Percentiles rank a stretch among this genome's conserved stretches.
Evolutionary conservation across 2,329 filamentous ascomycete genomes (phyloP).

Genomic region (Talaromyces sp.): DNA sequence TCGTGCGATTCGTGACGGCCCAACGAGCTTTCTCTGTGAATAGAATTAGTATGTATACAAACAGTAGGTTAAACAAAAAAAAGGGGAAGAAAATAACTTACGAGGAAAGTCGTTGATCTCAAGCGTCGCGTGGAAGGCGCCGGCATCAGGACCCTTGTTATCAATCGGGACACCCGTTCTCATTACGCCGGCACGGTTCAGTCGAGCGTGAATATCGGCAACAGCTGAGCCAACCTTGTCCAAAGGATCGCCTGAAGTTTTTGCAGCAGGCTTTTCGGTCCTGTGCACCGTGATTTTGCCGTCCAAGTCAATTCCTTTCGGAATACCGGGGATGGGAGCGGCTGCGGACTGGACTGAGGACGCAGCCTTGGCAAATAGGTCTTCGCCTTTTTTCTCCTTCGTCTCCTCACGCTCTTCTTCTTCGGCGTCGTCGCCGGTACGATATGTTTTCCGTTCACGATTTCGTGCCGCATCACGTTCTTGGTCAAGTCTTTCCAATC

Average conservation of each 20-base stretch:
- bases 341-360: slow-evolving; percentile 59
- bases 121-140: slow-evolving; percentile 90
- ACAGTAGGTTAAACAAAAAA: not conserved
- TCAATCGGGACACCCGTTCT: slow-evolving; percentile 91
- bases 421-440: slow-evolving; percentile 79
- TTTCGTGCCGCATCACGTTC: slow-evolving; percentile 82
- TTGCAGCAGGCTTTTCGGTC: slow-evolving; percentile 52
- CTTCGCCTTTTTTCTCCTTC: slow-evolving; percentile 60
- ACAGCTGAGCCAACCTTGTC: slow-evolving; percentile 89
- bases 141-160: slow-evolving; percentile 96
- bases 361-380: slow-evolving; percentile 54
- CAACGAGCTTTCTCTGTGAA: slow-evolving; percentile 78
- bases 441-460: slow-evolving; percentile 82
- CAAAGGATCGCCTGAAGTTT: slow-evolving; percentile 56
- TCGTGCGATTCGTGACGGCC: slow-evolving; percentile 97
- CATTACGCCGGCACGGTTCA: slow-evolving; percentile 83
- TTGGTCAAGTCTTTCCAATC: slow-evolving; percentile 83
- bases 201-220: slow-evolving; percentile 80
- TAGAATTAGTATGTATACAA: slow-evolving; percentile 2
- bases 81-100: slow-evolving; percentile 31
- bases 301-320: slow-evolving; percentile 56
- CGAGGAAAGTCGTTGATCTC: slow-evolving; percentile 99
- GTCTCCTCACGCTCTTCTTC: slow-evolving; percentile 64
- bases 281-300: slow-evolving; percentile 68
- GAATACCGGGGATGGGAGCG: slow-evolving; percentile 41